These are phyloP conservation scores for Urochloa ruziziensis DNA, from an alignment of 176 grass and related monocot genomes.

Conservation along the genomic window DNA sequence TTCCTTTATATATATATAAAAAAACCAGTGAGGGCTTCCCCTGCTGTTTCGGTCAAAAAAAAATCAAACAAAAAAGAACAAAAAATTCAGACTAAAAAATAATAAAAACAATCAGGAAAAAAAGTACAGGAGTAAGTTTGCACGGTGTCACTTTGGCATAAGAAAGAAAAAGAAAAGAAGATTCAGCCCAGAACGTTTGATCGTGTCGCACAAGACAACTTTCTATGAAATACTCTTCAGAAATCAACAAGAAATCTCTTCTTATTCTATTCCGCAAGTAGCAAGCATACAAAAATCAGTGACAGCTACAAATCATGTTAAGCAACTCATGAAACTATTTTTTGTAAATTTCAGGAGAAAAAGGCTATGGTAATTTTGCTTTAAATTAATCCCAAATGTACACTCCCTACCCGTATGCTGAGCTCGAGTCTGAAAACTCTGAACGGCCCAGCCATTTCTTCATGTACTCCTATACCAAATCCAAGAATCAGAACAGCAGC, in stretches of 20 bases:
- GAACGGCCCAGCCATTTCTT: background rate
- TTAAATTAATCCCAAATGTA: background rate
- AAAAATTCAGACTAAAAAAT: too few species aligned
- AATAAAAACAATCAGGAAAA: too few species aligned
- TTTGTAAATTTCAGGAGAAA: background rate
- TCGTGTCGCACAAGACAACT: background rate
- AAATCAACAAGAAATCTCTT: background rate
- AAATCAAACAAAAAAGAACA: too few species aligned
- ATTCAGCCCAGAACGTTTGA: too few species aligned
- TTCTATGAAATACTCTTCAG: background rate
- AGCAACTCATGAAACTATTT: background rate
- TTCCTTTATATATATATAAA: too few species aligned
- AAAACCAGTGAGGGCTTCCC: too few species aligned
- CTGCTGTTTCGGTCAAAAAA: too few species aligned
- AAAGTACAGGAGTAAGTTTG: too few species aligned
- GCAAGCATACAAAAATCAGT: background rate
- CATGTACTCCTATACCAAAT: slow-evolving; percentile 17
- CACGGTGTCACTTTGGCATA: too few species aligned
- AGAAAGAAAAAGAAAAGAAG: too few species aligned
- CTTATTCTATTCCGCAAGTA: background rate
- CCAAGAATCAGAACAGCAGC: background rate
- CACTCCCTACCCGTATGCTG: background rate
- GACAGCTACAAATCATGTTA: background rate
- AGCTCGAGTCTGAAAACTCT: background rate
- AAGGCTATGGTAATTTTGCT: background rate